Evolutionary conservation across 805 yeast genomes (phyloP), one percentile per base, ranked within the genome.

Genomic region (Ogataea minuta): DNA sequence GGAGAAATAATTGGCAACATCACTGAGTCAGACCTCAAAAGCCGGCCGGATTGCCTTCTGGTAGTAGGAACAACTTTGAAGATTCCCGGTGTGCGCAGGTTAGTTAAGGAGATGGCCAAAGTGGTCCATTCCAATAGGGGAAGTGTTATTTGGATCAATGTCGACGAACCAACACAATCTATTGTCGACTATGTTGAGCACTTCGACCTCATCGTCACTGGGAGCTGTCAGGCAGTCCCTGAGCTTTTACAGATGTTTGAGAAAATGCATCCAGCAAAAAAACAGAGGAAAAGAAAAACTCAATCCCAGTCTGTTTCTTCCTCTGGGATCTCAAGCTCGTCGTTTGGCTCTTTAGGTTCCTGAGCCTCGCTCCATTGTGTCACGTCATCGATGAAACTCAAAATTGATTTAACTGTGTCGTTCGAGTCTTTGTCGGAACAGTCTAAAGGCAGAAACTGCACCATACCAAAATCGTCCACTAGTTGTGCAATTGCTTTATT

Each of bases 381-480:
- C 20, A 91, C 84, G 60, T 93, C 99, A 57, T 93, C 99, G 15
- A 93, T 85, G 59, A 89, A 89, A 56, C 95, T 84, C 49, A 93
- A 70, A 39, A 93, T 91, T 0, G 89, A 81, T 9, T 82, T 77
- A 15, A 93, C 82, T 33, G 88, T 76, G 33, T 88, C 79, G 44
- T 77, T 75, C 31, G 80, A 83, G 8, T 87, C 79, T 36, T 59
- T 60, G 53, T 71, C 70, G 20, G 70, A 61, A 49, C 81, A 75
- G 56, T 89, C 95, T 47, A 93, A 70, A 0, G 99, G 98, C 49
- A 93, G 66, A 57, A 89, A 93, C 59, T 93, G 97, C 3, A 93
- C 97, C 99, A 93, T 93, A 6, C 99, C 99, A 60, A 93, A 93
- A 55, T 93, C 99, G 57, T 93, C 98, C 24, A 90, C 95, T 50